Percentiles rank a stretch among this genome's conserved stretches.
Evolutionary conservation across 768 basidiomycete genomes (phyloP).

Genomic region (Hygrophorus pudorinus): DNA sequence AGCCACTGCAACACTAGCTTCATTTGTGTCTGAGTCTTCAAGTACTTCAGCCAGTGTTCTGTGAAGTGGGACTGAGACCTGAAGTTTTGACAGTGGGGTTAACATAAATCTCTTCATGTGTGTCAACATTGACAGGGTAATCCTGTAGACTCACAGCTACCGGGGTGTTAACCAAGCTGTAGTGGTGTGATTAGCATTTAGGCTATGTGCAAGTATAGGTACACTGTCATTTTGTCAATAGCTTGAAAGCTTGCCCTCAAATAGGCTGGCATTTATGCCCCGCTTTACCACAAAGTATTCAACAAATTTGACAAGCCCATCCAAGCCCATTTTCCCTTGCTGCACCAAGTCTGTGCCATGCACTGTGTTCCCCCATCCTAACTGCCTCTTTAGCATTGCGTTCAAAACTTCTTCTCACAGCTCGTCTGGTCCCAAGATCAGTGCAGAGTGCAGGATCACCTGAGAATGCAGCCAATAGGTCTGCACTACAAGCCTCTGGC

Average conservation of each 20-base stretch:
- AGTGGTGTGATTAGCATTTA: too few relatives aligned
- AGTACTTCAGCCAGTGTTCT: too few relatives aligned
- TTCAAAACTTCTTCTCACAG: conserved; percentile 18
- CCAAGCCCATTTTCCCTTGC: conserved; percentile 12
- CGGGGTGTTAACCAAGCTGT: too few relatives aligned
- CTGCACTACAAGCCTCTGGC: conserved; percentile 6
- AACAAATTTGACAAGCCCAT: conserved; percentile 13
- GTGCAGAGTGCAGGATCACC: conserved; percentile 6
- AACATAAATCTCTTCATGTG: too few relatives aligned
- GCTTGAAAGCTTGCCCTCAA: conserved; percentile 21
- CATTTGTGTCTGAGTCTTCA: too few relatives aligned
- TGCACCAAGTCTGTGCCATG: conserved; percentile 10
- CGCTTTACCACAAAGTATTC: conserved; percentile 13
- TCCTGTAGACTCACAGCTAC: too few relatives aligned
- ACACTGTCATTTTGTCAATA: too few relatives aligned
- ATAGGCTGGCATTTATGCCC: conserved; percentile 14
- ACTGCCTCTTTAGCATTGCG: conserved; percentile 7
- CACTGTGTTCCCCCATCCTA: conserved; percentile 15
- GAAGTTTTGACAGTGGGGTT: too few relatives aligned
- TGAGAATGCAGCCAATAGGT: conserved; percentile 5
- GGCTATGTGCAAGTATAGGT: too few relatives aligned
- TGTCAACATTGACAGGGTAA: too few relatives aligned
- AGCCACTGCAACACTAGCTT: too few relatives aligned
- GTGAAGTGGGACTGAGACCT: too few relatives aligned
- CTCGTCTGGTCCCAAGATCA: conserved; percentile 9